Base-by-base conservation (phyloP, 2,329 filamentous ascomycete genomes). In the Exophiala sp. region DNA sequence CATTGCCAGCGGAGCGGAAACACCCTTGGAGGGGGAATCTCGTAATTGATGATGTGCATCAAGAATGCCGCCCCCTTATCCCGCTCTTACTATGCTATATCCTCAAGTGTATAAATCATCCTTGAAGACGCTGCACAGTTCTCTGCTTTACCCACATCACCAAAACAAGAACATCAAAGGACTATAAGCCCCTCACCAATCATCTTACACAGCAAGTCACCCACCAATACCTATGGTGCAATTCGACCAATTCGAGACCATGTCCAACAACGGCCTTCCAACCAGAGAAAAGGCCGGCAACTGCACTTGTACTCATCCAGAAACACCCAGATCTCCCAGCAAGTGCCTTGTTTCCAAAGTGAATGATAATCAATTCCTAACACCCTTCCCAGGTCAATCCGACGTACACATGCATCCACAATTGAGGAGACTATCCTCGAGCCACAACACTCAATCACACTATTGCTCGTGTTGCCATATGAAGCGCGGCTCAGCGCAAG, bases 381-480 rank as follows among this genome's bases (percentile, higher is more conserved):
- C 47, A 21, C 20, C 1, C 24, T 29, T 39, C 3, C 3, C 18
- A 36, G 21, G 32, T 40, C 24, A 41, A 39, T 12, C 33, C 14
- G 33, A 38, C 29, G 6, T 38, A 7, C 11, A 33, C 18, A 11
- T 57, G 2, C 51, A 60, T 36, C 54, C 54, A 18, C 39, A 33
- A 20, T 34, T 60, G 5, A 47, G 57, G 34, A 52, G 57, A 32
- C 51, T 60, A 7, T 60, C 57, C 2, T 46, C 51, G 9, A 47
- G 54, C 33, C 46, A 54, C 29, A 20, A 18, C 8, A 14, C 47
- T 12, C 33, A 29, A 32, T 24, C 46, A 8, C 47, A 45, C 6
- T 55, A 52, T 29, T 60, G 57, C 42, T 39, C 54, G 12, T 52
- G 45, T 44, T 60, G 57, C 42, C 57, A 60, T 32, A 45, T 57